These are phyloP conservation scores for Periconia macrospinosa DNA, from an alignment of 2,329 filamentous ascomycete genomes.

Conservation along the genomic window DNA sequence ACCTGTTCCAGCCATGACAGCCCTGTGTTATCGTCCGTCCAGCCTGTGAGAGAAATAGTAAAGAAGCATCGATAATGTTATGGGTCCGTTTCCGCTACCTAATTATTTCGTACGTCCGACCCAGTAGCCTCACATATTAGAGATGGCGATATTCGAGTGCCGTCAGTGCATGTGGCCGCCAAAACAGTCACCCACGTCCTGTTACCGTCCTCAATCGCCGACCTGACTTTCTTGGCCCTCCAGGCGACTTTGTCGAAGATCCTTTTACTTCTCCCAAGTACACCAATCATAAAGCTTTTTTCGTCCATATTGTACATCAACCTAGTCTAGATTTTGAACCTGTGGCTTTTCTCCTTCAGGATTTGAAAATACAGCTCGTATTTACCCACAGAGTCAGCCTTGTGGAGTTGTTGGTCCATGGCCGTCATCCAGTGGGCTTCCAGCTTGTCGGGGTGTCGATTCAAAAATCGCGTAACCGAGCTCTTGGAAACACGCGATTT, in stretches of 20 bases:
- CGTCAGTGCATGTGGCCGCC: constrained; percentile 8
- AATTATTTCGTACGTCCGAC: constrained; percentile 5
- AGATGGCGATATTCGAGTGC: constrained; percentile 3
- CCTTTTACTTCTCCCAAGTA: neutral
- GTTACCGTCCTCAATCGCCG: too few relatives aligned
- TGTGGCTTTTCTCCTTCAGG: too few relatives aligned
- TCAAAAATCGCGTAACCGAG: too few relatives aligned
- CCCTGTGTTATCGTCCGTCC: neutral
- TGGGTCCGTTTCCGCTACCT: constrained; percentile 1
- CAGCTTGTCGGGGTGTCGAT: too few relatives aligned
- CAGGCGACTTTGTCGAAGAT: neutral
- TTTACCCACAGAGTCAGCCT: too few relatives aligned
- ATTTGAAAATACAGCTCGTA: too few relatives aligned
- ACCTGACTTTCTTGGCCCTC: neutral
- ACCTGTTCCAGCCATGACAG: constrained; percentile 6
- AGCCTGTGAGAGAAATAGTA: neutral
- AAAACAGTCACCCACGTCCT: constrained; percentile 7
- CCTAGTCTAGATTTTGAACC: too few relatives aligned
- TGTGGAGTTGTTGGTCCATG: too few relatives aligned
- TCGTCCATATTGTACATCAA: constrained; percentile 11
- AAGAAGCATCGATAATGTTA: too few relatives aligned
- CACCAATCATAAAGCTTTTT: constrained; percentile 4
- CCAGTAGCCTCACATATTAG: constrained; percentile 8
- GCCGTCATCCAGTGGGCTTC: too few relatives aligned
- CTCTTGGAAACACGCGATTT: too few relatives aligned